Percentiles rank a stretch among this genome's conserved stretches.
Evolutionary conservation across 2,329 filamentous ascomycete genomes (phyloP).

Genomic region (Orbilia brochopaga): DNA sequence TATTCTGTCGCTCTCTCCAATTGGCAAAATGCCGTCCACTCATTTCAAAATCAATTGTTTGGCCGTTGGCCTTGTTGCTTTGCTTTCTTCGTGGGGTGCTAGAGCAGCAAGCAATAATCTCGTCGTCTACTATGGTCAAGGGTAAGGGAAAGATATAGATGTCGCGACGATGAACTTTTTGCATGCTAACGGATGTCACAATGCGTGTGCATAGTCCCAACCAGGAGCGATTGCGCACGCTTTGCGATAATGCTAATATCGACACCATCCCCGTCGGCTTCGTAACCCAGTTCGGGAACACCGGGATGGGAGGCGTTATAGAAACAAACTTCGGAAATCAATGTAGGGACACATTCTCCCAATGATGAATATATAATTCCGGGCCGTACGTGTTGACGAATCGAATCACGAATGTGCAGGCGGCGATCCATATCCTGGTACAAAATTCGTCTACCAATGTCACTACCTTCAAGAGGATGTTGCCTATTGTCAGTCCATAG

Average conservation of each 20-base stretch:
- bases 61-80: slow-evolving; percentile 18
- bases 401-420: slow-evolving; percentile 13
- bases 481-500: slow-evolving; percentile 59
- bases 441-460: slow-evolving; percentile 55
- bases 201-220: slow-evolving; percentile 50
- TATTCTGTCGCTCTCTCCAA: neutral
- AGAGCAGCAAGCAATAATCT: slow-evolving; percentile 10
- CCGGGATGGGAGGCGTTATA: slow-evolving; percentile 58
- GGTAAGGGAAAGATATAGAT: slow-evolving; percentile 11
- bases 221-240: slow-evolving; percentile 54
- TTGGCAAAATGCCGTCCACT: slow-evolving; percentile 47
- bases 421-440: slow-evolving; percentile 10
- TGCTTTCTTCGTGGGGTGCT: slow-evolving; percentile 30
- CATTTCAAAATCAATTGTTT: slow-evolving; percentile 30
- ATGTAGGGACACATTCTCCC: slow-evolving; percentile 58
- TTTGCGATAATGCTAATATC: slow-evolving; percentile 57
- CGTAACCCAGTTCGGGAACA: slow-evolving; percentile 59
- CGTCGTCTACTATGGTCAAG: slow-evolving; percentile 45
- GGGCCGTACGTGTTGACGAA: neutral
- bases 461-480: slow-evolving; percentile 60
- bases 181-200: neutral
- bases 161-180: neutral
- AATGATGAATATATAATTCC: slow-evolving; percentile 62
- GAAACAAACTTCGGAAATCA: slow-evolving; percentile 58
- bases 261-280: slow-evolving; percentile 61